A percentile compares a stretch with the other conserved stretches of the same genome.
phyloP scores from a whole-genome alignment of 2,329 filamentous ascomycete genomes.

The Anthostomella pinea region DNA sequence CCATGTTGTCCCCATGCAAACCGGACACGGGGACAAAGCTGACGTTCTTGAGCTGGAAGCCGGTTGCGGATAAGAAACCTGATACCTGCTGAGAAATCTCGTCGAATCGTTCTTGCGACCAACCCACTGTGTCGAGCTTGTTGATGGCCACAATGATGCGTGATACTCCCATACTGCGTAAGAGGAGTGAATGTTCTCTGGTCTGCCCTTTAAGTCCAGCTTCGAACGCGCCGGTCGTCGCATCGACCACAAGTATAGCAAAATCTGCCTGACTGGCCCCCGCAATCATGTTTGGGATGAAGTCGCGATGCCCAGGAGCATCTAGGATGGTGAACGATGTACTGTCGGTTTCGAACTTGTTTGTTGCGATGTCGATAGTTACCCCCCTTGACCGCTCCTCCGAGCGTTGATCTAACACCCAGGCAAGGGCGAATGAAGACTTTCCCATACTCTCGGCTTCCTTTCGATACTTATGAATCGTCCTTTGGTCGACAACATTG shows the following conservation, averaged over 20 bases:
- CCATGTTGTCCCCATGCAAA: constrained; percentile 83
- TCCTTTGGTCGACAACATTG: constrained; percentile 81
- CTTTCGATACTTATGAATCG: constrained; percentile 81
- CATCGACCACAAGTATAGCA: constrained; percentile 90
- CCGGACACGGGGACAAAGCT: constrained; percentile 89
- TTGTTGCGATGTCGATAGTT: constrained; percentile 94
- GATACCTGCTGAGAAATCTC: constrained; percentile 82
- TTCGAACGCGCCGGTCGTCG: constrained; percentile 87
- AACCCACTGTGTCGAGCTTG: constrained; percentile 84
- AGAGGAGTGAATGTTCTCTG: constrained; percentile 84
- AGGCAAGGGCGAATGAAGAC: constrained; percentile 91
- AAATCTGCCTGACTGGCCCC: constrained; percentile 95
- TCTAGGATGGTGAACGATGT: constrained; percentile 93
- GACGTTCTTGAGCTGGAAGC: constrained; percentile 78
- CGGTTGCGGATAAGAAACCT: constrained; percentile 77
- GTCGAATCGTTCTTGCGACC: constrained; percentile 79
- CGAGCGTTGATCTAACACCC: constrained; percentile 89
- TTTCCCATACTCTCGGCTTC: constrained; percentile 93
- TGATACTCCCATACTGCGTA: constrained; percentile 87
- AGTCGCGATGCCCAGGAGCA: constrained; percentile 90
- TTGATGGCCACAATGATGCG: constrained; percentile 88
- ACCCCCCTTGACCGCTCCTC: constrained; percentile 89
- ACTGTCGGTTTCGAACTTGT: constrained; percentile 85
- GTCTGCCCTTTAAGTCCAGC: constrained; percentile 92
- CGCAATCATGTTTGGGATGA: constrained; percentile 98